phyloP scores from a whole-genome alignment of 2,329 filamentous ascomycete species.

The Verruconis gallopava region DNA sequence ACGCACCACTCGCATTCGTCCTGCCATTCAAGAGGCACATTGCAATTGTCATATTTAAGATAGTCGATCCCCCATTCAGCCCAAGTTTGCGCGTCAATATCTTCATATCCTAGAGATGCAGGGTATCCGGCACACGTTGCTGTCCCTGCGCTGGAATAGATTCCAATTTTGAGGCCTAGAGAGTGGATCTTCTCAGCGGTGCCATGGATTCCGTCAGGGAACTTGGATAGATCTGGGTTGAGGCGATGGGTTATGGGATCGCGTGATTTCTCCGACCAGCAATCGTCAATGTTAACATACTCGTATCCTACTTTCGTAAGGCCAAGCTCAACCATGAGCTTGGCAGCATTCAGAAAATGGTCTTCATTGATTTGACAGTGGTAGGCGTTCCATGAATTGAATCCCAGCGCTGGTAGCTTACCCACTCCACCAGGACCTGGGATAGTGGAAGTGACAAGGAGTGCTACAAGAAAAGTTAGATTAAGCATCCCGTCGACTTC shows the following conservation, averaged over 20 bases:
- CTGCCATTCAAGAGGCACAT: constrained; percentile 25
- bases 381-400: constrained; percentile 43
- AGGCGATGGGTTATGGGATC: constrained; percentile 29
- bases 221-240: constrained; percentile 30
- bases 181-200: constrained; percentile 41
- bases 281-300: constrained; percentile 50
- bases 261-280: constrained; percentile 37
- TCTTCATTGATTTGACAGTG: constrained; percentile 38
- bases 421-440: constrained; percentile 10
- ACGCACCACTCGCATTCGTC: constrained; percentile 29
- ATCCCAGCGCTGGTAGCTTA: constrained; percentile 19
- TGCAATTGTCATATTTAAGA: constrained; percentile 26
- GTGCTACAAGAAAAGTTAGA: background rate
- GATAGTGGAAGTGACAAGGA: background rate
- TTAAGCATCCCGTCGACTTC: background rate
- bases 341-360: constrained; percentile 35
- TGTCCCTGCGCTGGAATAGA: constrained; percentile 45
- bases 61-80: constrained; percentile 23
- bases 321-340: constrained; percentile 36
- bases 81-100: constrained; percentile 38
- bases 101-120: constrained; percentile 43
- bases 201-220: constrained; percentile 45
- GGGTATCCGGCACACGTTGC: constrained; percentile 44
- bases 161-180: constrained; percentile 48
- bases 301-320: constrained; percentile 42